Percentiles rank a stretch among this genome's conserved stretches.
phyloP scores from a whole-genome alignment of 1,139 yeast genomes.

The Protomyces pachydermus region DNA sequence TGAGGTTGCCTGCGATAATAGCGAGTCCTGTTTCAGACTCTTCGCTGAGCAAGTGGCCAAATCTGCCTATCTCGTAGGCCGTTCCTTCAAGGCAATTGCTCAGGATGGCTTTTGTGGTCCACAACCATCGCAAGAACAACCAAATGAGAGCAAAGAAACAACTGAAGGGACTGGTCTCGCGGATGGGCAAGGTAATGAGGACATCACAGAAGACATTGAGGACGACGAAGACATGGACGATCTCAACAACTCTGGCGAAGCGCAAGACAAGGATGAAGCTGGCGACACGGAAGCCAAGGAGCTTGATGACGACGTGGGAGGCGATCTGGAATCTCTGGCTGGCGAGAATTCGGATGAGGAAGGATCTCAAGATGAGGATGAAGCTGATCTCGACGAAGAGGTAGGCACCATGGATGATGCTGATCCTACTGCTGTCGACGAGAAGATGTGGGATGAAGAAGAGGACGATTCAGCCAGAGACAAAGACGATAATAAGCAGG shows the following conservation, averaged over 20 bases:
- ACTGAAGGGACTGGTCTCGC: constrained; percentile 90
- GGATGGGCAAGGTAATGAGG: constrained; percentile 86
- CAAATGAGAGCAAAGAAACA: constrained; percentile 39
- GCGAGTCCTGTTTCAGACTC: not conserved
- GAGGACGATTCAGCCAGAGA: constrained; percentile 63
- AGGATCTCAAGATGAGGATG: constrained; percentile 51
- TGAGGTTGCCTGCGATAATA: not conserved
- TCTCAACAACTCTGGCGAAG: constrained; percentile 64
- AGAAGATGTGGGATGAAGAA: constrained; percentile 98
- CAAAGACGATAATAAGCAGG: constrained; percentile 64
- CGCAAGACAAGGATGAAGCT: constrained; percentile 42
- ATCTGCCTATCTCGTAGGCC: constrained; percentile 40
- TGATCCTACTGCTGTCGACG: constrained; percentile 94
- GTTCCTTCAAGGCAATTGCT: constrained; percentile 47
- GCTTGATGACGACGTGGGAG: constrained; percentile 96
- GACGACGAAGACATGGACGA: constrained; percentile 90
- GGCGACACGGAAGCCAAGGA: constrained; percentile 60
- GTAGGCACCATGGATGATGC: constrained; percentile 82
- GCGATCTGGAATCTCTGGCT: constrained; percentile 70
- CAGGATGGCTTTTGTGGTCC: constrained; percentile 94
- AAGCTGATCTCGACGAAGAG: constrained; percentile 69
- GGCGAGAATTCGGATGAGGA: constrained; percentile 50
- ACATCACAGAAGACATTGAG: constrained; percentile 77
- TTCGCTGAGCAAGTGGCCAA: constrained; percentile 37
- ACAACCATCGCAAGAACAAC: constrained; percentile 63